A percentile compares a stretch with the other conserved stretches of the same genome.
phyloP scores from a whole-genome alignment of 768 basidiomycete species.

The Leucocoprinus leucothites region DNA sequence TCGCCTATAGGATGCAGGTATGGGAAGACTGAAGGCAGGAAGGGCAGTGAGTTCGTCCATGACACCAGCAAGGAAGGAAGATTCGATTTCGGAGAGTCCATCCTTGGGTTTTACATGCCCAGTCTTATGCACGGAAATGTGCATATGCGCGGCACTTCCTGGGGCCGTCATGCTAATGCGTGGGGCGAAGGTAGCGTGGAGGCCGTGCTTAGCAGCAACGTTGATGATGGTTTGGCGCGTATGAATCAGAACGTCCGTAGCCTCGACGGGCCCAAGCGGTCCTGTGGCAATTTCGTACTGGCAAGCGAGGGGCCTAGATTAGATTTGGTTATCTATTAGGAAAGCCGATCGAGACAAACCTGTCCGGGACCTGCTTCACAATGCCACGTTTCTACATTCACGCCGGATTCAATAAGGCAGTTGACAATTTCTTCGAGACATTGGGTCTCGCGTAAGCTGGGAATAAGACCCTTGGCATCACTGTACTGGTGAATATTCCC shows the following conservation, averaged over 20 bases:
- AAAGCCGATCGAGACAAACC: conserved; percentile 14
- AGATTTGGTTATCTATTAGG: background rate
- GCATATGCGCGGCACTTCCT: conserved; percentile 58
- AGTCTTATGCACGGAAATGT: conserved; percentile 59
- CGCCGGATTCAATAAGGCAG: conserved; percentile 42
- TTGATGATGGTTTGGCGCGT: conserved; percentile 69
- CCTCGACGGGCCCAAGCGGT: conserved; percentile 59
- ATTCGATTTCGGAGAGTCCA: conserved; percentile 34
- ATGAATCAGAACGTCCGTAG: conserved; percentile 63
- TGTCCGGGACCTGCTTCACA: conserved; percentile 67
- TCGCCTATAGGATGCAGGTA: conserved; percentile 59
- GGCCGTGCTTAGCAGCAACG: conserved; percentile 60
- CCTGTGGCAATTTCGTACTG: conserved; percentile 66
- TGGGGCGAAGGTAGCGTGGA: conserved; percentile 67
- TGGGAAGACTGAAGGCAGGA: conserved; percentile 57
- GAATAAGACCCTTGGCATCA: conserved; percentile 29
- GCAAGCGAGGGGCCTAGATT: background rate
- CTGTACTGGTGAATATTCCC: conserved; percentile 44
- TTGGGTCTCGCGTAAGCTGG: conserved; percentile 41
- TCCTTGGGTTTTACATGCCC: conserved; percentile 4
- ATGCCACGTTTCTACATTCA: conserved; percentile 68
- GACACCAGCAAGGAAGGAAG: conserved; percentile 59
- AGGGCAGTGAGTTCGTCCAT: conserved; percentile 57
- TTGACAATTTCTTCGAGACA: conserved; percentile 61
- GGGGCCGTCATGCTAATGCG: conserved; percentile 40